Evolutionary conservation across 305 asterid species (phyloP).

Genomic region (Fraxinus xanthoxyloides): DNA sequence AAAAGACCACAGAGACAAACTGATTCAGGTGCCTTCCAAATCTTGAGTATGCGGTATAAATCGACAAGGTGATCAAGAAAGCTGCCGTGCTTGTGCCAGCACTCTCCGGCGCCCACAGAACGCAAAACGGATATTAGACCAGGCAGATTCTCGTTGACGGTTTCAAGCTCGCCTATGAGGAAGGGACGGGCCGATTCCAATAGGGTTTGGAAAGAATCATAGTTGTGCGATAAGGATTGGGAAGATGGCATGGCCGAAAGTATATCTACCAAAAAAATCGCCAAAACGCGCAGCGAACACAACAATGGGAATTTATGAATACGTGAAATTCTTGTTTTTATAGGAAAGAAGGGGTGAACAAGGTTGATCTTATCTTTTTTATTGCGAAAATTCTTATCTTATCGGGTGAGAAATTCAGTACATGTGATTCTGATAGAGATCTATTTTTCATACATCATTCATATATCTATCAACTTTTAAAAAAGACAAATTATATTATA

Average conservation of each 20-base stretch:
- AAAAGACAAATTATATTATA: too few relatives aligned
- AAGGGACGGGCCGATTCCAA: conserved; percentile 68
- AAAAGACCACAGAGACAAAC: conserved; percentile 82
- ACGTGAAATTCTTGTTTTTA: too few relatives aligned
- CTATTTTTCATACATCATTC: too few relatives aligned
- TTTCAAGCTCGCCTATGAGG: conserved; percentile 64
- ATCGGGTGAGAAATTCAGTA: not conserved
- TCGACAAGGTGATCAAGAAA: conserved; percentile 73
- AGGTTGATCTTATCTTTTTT: not conserved
- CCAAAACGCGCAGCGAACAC: not conserved
- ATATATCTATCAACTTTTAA: too few relatives aligned
- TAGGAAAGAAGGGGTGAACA: not conserved
- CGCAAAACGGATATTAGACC: conserved; percentile 58
- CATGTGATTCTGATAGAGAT: not conserved
- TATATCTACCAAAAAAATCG: not conserved
- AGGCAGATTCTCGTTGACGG: conserved; percentile 52
- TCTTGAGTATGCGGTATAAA: conserved; percentile 64
- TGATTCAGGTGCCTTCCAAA: conserved; percentile 66
- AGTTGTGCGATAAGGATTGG: not conserved
- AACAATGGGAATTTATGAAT: too few relatives aligned
- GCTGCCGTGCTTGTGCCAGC: conserved; percentile 89
- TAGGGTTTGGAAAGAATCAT: conserved; percentile 26
- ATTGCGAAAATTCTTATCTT: not conserved
- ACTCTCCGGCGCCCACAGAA: conserved; percentile 76
- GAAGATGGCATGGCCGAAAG: conserved; percentile 20